These are phyloP conservation scores for Epicoccum nigrum DNA, from an alignment of 2,329 filamentous ascomycete genomes.

Conservation along the genomic window DNA sequence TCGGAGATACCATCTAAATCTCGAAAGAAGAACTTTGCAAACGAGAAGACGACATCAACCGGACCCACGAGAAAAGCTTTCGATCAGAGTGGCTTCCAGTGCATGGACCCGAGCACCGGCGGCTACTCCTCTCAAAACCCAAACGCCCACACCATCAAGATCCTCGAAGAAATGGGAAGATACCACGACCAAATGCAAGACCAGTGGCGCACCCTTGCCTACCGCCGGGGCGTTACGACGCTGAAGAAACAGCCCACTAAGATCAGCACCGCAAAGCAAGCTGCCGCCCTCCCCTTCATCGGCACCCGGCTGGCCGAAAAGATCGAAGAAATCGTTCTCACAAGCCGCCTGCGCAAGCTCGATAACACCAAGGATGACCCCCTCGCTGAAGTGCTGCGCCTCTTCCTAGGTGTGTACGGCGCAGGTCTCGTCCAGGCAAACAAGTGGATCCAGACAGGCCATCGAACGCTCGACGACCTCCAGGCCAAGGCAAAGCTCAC, in stretches of 20 bases:
- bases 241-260: constrained; percentile 69
- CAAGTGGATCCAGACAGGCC: constrained; percentile 77
- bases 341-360: constrained; percentile 72
- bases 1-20: constrained; percentile 21
- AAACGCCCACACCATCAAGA: constrained; percentile 75
- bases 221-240: constrained; percentile 77
- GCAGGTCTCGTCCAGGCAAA: constrained; percentile 73
- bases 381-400: constrained; percentile 66
- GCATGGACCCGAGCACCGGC: constrained; percentile 63
- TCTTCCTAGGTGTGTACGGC: constrained; percentile 81
- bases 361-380: constrained; percentile 73
- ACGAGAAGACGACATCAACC: constrained; percentile 9
- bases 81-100: constrained; percentile 57
- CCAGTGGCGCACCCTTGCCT: constrained; percentile 75
- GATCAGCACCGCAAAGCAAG: constrained; percentile 73
- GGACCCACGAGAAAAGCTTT: constrained; percentile 25
- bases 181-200: constrained; percentile 80
- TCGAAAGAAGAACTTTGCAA: neutral
- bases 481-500: constrained; percentile 66
- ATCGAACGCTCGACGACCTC: constrained; percentile 76
- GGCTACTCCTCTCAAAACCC: constrained; percentile 61
- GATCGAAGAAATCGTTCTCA: constrained; percentile 86
- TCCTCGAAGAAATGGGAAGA: constrained; percentile 78
- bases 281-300: constrained; percentile 69
- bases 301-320: constrained; percentile 78